phyloP scores from a whole-genome alignment of 2,329 filamentous ascomycete species.

The Pseudogymnoascus sp. region DNA sequence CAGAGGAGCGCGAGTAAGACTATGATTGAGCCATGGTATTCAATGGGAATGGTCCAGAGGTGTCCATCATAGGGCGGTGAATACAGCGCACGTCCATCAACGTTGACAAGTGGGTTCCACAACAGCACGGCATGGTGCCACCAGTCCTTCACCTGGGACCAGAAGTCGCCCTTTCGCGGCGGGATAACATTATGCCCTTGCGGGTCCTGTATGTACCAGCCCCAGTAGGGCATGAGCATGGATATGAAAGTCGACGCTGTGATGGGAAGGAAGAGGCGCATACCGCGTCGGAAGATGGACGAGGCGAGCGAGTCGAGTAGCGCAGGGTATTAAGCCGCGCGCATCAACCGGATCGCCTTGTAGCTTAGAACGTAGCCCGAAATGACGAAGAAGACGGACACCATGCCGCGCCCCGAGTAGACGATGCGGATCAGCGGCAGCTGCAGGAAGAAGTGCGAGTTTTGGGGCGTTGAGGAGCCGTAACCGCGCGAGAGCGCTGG shows the following conservation, averaged over 20 bases:
- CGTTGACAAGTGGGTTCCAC: not conserved
- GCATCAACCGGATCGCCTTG: constrained; percentile 39
- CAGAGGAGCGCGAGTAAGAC: constrained; percentile 26
- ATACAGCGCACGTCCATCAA: not conserved
- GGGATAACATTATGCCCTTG: not conserved
- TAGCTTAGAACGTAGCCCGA: constrained; percentile 44
- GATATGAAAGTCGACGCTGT: constrained; percentile 37
- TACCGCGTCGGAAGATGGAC: constrained; percentile 41
- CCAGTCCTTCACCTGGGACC: not conserved
- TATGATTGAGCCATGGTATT: constrained; percentile 29
- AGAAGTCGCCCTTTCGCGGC: not conserved
- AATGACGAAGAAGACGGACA: constrained; percentile 47
- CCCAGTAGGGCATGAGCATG: constrained; percentile 14
- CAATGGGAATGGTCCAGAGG: constrained; percentile 30
- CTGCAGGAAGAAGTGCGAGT: constrained; percentile 35
- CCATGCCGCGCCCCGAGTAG: constrained; percentile 43
- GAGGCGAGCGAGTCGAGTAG: constrained; percentile 37
- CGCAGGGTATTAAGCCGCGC: constrained; percentile 18
- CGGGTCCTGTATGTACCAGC: constrained; percentile 13
- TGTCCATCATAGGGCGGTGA: constrained; percentile 25
- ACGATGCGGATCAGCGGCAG: constrained; percentile 41
- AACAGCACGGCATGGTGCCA: not conserved
- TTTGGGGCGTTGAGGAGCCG: constrained; percentile 30
- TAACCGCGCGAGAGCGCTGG: constrained; percentile 29
- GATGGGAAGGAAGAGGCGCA: constrained; percentile 43